Conservation (phyloP, 2,329 filamentous ascomycete genomes). For the Claviceps monticola region DNA sequence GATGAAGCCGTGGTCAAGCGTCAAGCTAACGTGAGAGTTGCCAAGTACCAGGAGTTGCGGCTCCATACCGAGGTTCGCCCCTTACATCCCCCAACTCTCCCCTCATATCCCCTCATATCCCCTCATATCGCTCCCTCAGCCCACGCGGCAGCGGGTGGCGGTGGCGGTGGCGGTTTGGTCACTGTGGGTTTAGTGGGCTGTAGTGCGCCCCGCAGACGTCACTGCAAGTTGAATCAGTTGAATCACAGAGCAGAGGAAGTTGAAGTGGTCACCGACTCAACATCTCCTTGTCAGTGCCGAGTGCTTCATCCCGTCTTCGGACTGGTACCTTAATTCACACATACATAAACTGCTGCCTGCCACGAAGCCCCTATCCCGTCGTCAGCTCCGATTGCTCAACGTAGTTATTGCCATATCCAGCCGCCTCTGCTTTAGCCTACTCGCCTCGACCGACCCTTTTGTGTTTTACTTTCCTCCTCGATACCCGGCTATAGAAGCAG, state of each 20-base stretch:
- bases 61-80: neutral
- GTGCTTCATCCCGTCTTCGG: too few species aligned
- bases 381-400: neutral
- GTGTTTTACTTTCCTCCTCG: neutral
- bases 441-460: neutral
- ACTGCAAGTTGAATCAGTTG: neutral
- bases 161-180: neutral
- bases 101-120: neutral
- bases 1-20: neutral
- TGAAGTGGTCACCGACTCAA: neutral
- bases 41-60: neutral
- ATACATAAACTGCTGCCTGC: neutral
- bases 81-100: too few species aligned
- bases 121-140: neutral
- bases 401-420: neutral
- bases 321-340: too few species aligned
- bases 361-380: neutral
- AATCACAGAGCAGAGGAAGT: neutral
- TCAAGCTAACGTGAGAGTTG: too few species aligned
- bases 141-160: neutral
- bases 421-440: neutral
- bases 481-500: too few species aligned
- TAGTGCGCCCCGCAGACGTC: neutral
- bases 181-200: neutral
- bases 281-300: neutral